Base-by-base conservation (phyloP, 257 asterid species). In the Apocynum venetum region DNA sequence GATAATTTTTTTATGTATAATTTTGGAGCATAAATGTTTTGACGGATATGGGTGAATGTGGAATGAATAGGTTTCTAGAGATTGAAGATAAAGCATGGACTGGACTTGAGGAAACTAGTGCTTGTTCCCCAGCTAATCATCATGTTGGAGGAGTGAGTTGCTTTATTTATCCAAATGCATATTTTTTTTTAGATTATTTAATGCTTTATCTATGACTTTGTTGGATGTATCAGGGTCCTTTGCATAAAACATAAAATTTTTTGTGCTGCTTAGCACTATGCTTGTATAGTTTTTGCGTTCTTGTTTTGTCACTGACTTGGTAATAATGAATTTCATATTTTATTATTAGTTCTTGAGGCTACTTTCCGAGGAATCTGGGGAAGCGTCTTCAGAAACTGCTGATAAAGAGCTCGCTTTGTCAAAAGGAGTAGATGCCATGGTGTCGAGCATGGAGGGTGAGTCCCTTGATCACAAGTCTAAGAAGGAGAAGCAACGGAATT, bases 111-210 rank as follows among this genome's bases (percentile, higher is more conserved):
- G 93, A 89, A 81, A 92, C 97, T 79, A 88, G 92, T 53, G 90
- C 83, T 20, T 83, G 79, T 83, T 83, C 94, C 60, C 85, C 87
- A 19, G 91, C 89, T 11, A 88, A 81, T 52, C 85, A 88, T 89
- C 97, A 89, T 64, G 93, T 91, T 81, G 98, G 97, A 85, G 96
- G 92, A 80, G 98, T 93, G 78, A 81, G 92, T 83, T 75, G 71
- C 60, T 75, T 73, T 61, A 0, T 77, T 44, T 48, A 63, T 44
- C 79, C 47, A 49, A 68, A 17, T 38, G 56, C 12, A 12, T 19
- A 10, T 20, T 51, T 36, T 55, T 25, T 57, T 57, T 6, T 20
- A 38, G 64, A 51, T 3, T 61, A 3, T 15, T 36, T 20, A 36
- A 9, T 72, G 59, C 65, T 47, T 44, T 48, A 48, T 59, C 40